Percentiles rank a stretch among this genome's conserved stretches.
Conservation (phyloP, 495 filamentous ascomycete species). For the Penicillium steckii region DNA sequence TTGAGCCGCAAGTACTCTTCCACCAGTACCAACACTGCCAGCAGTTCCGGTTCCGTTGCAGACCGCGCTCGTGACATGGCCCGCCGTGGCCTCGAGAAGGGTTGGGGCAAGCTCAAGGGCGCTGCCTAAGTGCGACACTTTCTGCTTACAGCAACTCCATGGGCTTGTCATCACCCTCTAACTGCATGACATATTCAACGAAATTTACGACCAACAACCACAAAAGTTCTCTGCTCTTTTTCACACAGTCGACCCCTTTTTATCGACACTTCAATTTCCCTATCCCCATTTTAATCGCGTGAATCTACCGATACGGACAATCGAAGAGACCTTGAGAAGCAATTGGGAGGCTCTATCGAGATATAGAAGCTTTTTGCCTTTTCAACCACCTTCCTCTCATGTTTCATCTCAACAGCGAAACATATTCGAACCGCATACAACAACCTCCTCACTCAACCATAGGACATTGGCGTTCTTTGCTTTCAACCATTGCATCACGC, state of each 20-base stretch:
- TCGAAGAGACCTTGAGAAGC: not conserved
- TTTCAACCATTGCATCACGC: slow-evolving; percentile 12
- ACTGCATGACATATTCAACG: slow-evolving; percentile 24
- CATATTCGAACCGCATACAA: not conserved
- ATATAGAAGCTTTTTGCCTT: not conserved
- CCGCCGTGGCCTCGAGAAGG: slow-evolving; percentile 41
- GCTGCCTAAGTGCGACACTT: slow-evolving; percentile 32
- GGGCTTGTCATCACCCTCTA: not conserved
- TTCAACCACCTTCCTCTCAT: not conserved
- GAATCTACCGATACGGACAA: slow-evolving; percentile 6
- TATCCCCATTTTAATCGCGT: slow-evolving; percentile 15
- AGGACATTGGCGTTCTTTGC: slow-evolving; percentile 14
- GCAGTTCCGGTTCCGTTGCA: slow-evolving; percentile 38
- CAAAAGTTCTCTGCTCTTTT: slow-evolving; percentile 28
- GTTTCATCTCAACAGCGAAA: not conserved
- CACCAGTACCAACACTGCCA: slow-evolving; percentile 35
- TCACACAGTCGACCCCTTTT: not conserved
- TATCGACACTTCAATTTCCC: slow-evolving; percentile 1
- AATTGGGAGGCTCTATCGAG: not conserved
- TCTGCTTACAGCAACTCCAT: not conserved
- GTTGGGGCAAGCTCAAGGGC: slow-evolving; percentile 45
- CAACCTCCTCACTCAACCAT: slow-evolving; percentile 16
- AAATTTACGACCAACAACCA: slow-evolving; percentile 27
- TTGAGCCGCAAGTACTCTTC: slow-evolving; percentile 43
- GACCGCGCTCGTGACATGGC: slow-evolving; percentile 43